These are phyloP conservation scores for Boletales sp. DNA, from an alignment of 768 basidiomycete genomes.

Conservation along the genomic window DNA sequence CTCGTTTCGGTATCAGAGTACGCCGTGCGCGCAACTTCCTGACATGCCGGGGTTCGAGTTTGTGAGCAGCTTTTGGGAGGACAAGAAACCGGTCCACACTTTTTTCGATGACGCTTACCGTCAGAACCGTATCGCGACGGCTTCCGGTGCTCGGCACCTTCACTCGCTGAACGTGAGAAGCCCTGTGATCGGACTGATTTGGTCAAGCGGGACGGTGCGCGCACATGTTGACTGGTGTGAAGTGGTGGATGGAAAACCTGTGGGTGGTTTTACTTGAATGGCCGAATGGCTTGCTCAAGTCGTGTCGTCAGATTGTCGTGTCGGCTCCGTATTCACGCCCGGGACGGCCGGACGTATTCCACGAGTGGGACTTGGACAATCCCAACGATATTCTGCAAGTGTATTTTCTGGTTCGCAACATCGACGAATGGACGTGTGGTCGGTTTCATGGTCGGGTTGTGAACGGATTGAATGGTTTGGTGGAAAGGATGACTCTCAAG, in stretches of 20 bases:
- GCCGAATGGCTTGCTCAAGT: not conserved
- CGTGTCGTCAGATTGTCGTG: slow-evolving; percentile 38
- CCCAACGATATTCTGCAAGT: slow-evolving; percentile 46
- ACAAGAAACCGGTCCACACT: slow-evolving; percentile 52
- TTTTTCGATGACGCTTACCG: slow-evolving; percentile 52
- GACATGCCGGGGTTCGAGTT: slow-evolving; percentile 50
- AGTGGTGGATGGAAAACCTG: slow-evolving; percentile 31
- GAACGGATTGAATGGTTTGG: slow-evolving; percentile 36
- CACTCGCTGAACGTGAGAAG: slow-evolving; percentile 42
- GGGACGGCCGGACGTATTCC: slow-evolving; percentile 30
- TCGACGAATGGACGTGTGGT: slow-evolving; percentile 49
- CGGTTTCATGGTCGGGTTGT: slow-evolving; percentile 40
- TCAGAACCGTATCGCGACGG: slow-evolving; percentile 55
- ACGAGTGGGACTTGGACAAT: slow-evolving; percentile 47
- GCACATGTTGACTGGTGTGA: slow-evolving; percentile 57
- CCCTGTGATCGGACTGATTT: slow-evolving; percentile 53
- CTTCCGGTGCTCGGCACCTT: slow-evolving; percentile 47
- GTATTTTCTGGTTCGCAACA: slow-evolving; percentile 49
- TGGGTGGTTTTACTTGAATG: slow-evolving; percentile 20
- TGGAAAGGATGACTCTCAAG: slow-evolving; percentile 31
- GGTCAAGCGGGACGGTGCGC: slow-evolving; percentile 48
- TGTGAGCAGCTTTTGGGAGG: slow-evolving; percentile 53
- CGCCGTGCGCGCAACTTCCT: slow-evolving; percentile 45
- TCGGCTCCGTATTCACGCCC: slow-evolving; percentile 45
- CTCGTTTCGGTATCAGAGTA: slow-evolving; percentile 51